Percentiles rank a stretch among this genome's conserved stretches.
Conservation (phyloP, 441 rosid species). For the Syzygium malaccense region DNA sequence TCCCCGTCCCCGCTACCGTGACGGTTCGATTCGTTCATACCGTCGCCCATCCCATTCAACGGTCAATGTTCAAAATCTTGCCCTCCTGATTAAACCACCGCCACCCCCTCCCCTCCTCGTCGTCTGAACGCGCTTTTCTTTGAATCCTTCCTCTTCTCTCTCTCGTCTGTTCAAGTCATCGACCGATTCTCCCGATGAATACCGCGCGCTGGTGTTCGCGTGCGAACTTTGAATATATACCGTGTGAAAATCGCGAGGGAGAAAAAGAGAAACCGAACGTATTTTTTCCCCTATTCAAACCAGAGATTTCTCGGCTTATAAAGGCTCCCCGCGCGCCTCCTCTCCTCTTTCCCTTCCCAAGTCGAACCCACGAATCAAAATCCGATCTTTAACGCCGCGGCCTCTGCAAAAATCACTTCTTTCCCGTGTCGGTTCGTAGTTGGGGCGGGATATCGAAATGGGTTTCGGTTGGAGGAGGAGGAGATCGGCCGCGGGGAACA, state of each 20-base stretch:
- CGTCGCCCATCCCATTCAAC: constrained; percentile 24
- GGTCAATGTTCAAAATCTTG: constrained; percentile 31
- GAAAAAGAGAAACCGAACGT: accelerated
- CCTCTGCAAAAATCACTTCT: neutral
- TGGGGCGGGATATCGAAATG: neutral
- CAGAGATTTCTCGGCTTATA: neutral
- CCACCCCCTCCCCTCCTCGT: neutral
- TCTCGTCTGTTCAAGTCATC: neutral
- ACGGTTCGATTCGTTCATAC: neutral
- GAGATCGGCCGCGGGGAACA: neutral
- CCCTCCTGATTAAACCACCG: neutral
- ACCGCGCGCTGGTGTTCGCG: no score
- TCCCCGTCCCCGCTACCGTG: neutral
- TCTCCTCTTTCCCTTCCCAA: neutral
- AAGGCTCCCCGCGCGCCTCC: neutral
- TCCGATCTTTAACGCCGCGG: neutral
- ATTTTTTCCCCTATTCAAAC: neutral
- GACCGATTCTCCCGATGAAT: neutral
- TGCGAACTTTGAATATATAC: constrained; percentile 3
- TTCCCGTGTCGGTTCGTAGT: neutral
- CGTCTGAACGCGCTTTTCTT: constrained; percentile 23
- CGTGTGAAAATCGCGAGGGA: neutral
- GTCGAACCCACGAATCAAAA: neutral
- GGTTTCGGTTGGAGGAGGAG: constrained; percentile 36
- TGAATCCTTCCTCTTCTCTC: neutral